Evolutionary conservation across 2,329 filamentous ascomycete species (phyloP).

Genomic region (Scopulariopsis brevicaulis): DNA sequence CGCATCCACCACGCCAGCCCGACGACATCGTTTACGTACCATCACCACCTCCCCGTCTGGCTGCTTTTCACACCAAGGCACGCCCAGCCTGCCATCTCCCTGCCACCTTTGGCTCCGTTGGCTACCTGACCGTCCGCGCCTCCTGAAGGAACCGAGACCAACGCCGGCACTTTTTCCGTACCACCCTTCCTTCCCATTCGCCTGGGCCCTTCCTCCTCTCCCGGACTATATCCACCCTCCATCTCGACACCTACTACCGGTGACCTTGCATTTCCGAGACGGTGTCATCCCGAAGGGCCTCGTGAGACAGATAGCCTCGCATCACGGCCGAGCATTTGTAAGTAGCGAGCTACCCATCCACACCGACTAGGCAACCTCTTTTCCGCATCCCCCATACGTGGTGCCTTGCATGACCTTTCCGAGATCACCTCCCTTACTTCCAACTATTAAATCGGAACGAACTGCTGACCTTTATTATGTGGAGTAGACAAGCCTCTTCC

Average conservation of each 20-base stretch:
- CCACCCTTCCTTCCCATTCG: not conserved
- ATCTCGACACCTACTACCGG: not conserved
- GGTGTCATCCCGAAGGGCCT: not conserved
- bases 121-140: not conserved
- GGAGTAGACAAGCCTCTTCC: slow-evolving; percentile 2
- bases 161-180: not conserved
- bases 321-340: not conserved
- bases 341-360: not conserved
- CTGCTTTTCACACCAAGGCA: not conserved
- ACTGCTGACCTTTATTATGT: slow-evolving; percentile 2
- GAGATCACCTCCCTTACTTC: not conserved
- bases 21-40: not conserved
- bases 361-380: not conserved
- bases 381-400: not conserved
- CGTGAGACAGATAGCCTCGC: not conserved
- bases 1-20: not conserved
- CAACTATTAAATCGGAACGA: not conserved
- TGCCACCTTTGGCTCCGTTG: not conserved
- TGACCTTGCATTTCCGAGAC: not conserved
- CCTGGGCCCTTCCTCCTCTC: not conserved
- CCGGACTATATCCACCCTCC: slow-evolving; percentile 1
- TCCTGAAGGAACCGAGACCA: not conserved
- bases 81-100: not conserved
- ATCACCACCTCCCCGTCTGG: not conserved
- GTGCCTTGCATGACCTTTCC: slow-evolving; percentile 4